phyloP scores from a whole-genome alignment of 1,284 basidiomycete species.

The Marasmius tenuissimus region DNA sequence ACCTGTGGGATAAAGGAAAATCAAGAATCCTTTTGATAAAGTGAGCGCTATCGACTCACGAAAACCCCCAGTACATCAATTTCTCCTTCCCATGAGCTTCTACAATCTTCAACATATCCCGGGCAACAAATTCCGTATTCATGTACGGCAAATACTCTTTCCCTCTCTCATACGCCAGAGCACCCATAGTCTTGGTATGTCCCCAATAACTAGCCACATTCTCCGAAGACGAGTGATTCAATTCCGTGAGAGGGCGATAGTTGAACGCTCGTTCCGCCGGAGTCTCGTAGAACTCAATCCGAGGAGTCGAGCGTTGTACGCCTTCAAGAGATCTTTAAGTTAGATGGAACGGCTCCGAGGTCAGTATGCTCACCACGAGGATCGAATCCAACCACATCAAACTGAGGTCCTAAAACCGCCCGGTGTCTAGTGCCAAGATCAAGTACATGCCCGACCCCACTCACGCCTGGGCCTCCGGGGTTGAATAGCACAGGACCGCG shows the following conservation, averaged over 20 bases:
- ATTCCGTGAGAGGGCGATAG: conserved; percentile 2
- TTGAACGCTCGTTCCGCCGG: neutral
- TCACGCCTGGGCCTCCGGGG: conserved; percentile 52
- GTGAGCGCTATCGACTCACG: conserved; percentile 15
- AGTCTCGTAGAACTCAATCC: conserved; percentile 30
- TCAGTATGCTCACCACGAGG: conserved; percentile 37
- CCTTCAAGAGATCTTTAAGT: too few species aligned
- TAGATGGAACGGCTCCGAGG: too few species aligned
- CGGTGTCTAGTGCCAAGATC: conserved; percentile 28
- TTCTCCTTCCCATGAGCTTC: conserved; percentile 43
- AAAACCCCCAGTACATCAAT: conserved; percentile 55
- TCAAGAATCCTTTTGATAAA: conserved; percentile 25
- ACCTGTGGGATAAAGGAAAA: too few species aligned
- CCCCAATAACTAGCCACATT: conserved; percentile 19
- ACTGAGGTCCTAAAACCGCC: conserved; percentile 40
- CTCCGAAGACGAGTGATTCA: conserved; percentile 19
- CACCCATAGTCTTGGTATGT: conserved; percentile 29
- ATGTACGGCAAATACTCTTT: conserved; percentile 35
- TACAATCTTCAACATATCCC: conserved; percentile 50
- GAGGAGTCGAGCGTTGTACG: conserved; percentile 32
- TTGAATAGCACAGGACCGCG: conserved; percentile 42
- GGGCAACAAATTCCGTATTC: conserved; percentile 43
- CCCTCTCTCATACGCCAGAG: conserved; percentile 30
- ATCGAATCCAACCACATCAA: conserved; percentile 52
- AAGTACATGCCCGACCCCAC: conserved; percentile 38